phyloP scores from a whole-genome alignment of 345 rosid genomes.

The Citrus maxima region DNA sequence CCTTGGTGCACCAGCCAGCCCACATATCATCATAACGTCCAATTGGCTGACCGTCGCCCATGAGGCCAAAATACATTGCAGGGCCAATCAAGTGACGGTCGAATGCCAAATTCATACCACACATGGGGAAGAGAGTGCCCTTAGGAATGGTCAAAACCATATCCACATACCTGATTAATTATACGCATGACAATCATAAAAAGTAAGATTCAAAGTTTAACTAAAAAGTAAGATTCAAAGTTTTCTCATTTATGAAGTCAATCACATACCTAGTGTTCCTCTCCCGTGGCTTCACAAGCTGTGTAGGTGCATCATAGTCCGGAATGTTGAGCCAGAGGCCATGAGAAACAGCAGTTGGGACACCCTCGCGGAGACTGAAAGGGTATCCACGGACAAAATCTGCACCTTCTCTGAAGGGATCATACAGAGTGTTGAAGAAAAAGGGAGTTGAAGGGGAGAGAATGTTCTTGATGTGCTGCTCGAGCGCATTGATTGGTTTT shows the following conservation, averaged over 20 bases:
- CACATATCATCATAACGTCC: conserved; percentile 97
- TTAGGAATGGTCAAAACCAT: conserved; percentile 89
- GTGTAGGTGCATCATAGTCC: conserved; percentile 99
- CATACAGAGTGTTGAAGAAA: conserved; percentile 95
- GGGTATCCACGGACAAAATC: conserved; percentile 98
- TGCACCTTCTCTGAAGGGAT: conserved; percentile 84
- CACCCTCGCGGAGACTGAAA: conserved; percentile 94
- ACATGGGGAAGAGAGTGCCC: conserved; percentile 95
- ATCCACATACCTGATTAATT: conserved; percentile 64
- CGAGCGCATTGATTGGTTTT: conserved; percentile 75
- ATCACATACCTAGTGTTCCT: conserved; percentile 71
- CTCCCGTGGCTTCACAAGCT: conserved; percentile 94
- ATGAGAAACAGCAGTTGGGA: conserved; percentile 89
- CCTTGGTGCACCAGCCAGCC: conserved; percentile 99
- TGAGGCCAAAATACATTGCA: conserved; percentile 96
- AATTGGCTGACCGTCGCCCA: conserved; percentile 98
- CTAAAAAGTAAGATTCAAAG: neutral
- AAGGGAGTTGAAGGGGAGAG: conserved; percentile 83
- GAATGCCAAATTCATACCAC: conserved; percentile 96
- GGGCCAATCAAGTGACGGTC: conserved; percentile 95
- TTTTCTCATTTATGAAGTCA: neutral
- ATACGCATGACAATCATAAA: neutral
- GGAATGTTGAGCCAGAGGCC: conserved; percentile 99
- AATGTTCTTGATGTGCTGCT: conserved; percentile 94
- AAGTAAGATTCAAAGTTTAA: neutral